Evolutionary conservation across 495 filamentous ascomycete genomes (phyloP), one percentile per base, ranked within the genome.

Genomic region (Tuber melanosporum): DNA sequence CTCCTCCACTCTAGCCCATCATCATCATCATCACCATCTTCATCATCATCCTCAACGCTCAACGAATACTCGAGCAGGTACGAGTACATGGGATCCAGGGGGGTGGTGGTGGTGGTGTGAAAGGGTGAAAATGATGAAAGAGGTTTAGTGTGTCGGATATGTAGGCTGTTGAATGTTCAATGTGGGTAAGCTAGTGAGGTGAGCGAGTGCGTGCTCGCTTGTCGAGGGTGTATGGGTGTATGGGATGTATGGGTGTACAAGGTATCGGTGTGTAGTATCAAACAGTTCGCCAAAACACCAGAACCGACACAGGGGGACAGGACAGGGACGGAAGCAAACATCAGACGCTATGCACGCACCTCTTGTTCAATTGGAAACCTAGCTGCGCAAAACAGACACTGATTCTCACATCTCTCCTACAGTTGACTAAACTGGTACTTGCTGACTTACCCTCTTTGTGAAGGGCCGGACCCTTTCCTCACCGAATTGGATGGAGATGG

Each of bases 301-400:
- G 8, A 2, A 36, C 57, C n/a, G n/a, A 32, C 57, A n/a, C n/a
- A 79, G 77, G 77, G 76, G 77, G 76, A 79, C 32, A 32, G 32
- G 32, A 43, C 79, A 52, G 72, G 75, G 66, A 32, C 79, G 80
- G 79, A 72, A 77, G 75, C 77, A 81, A 78, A 81, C 75, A 81
- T 81, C 80, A 81, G 80, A 81, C 80, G 77, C 57, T 75, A 81
- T 81, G 79, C 79, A 81, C 79, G 78, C 76, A 75, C 79, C 79
- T 81, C 79, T 80, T 81, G 79, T 32, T 81, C 78, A 75, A 81
- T 81, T 81, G 79, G 72, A 81, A 81, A 81, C 79, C 70, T 75
- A 74, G 71, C 76, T 81, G 79, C 71, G 57, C 76, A 71, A 73
- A 77, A 78, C 70, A 76, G 76, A 78, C 69, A 66, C 57, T 66